Conservation (phyloP, 148 eudicot genomes). For the Fallopia convolvulus region DNA sequence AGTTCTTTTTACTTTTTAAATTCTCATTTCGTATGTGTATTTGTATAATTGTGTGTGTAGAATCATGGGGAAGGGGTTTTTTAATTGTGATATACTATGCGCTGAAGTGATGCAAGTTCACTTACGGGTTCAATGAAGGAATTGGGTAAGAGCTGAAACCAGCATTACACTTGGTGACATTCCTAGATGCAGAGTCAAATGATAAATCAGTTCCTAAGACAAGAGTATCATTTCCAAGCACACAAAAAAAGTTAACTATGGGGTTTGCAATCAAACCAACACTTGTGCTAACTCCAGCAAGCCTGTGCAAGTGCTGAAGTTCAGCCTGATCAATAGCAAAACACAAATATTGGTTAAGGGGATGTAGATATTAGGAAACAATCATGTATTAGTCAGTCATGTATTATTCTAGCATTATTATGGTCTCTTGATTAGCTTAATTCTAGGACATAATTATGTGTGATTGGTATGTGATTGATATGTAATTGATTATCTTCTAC, state of each 20-base stretch:
- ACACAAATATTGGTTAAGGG: neutral
- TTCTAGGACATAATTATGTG: no score
- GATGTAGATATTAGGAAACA: neutral
- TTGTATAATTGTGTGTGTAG: neutral
- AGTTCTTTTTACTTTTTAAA: neutral
- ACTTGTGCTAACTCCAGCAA: constrained; percentile 59
- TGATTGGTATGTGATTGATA: no score
- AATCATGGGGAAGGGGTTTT: neutral
- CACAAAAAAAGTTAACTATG: constrained; percentile 63
- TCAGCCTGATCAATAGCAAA: constrained; percentile 39
- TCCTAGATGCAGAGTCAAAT: constrained; percentile 58
- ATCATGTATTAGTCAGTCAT: no score
- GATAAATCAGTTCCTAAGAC: constrained; percentile 65
- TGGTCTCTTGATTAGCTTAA: no score
- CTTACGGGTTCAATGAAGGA: constrained; percentile 62
- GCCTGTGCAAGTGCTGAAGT: constrained; percentile 66
- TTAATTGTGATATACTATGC: neutral
- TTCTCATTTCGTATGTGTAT: no score
- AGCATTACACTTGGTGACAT: constrained; percentile 63
- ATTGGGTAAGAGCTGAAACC: constrained; percentile 50
- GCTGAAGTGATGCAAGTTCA: constrained; percentile 9
- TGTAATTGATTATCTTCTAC: no score
- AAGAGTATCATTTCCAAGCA: constrained; percentile 37
- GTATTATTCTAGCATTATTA: no score
- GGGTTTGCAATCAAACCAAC: constrained; percentile 72